Base-by-base conservation (phyloP, 2,329 filamentous ascomycete species). In the Huntiella omanensis region DNA sequence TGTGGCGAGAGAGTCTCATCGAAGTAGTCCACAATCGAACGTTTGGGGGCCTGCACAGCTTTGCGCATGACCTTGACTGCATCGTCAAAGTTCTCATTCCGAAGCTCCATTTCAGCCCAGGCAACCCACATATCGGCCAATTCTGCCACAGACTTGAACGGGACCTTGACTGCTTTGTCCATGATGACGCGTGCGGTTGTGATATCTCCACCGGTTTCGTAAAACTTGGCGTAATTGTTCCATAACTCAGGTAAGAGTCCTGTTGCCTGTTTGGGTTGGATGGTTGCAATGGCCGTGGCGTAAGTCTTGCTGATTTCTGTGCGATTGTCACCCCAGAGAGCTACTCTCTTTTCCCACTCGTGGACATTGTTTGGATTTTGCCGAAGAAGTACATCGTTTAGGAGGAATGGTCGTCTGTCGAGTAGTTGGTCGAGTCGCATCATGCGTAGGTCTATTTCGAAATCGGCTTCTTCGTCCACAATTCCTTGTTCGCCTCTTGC, bases 1-100 rank as follows among this genome's bases (percentile, higher is more conserved):
- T 98, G 91, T 3, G 91, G 88, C 1, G 85, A 86, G 5, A 98
- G 67, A 0, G 75, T 85, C 59, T 98, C 92, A 59, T 98, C 91
- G 57, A 96, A 98, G 59, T 96, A 98, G 64, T 98, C 91, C n/a
- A 98, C 86, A 2, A 78, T 92, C n/a, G 88, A 95, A 53, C 85
- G 71, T 62, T 96, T 96, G 0, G 91, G 87, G n/a, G 91, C 84
- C 60, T 94, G 87, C 4, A 91, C 88, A 13, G 91, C 91, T 61
- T 94, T 96, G 36, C 84, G 83, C 87, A 98, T 95, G 58, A 98
- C 88, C 51, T 81, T 80, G 52, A 95, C 80, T 3, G 92, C 91
- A 56, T 83, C 81, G 58, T 96, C 87, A 53, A 96, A 95, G 58
- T 96, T 92, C 56, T 96, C 87, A 56, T 86, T 86, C 42, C 91